phyloP scores from a whole-genome alignment of 768 basidiomycete species.

The Russula foetens region DNA sequence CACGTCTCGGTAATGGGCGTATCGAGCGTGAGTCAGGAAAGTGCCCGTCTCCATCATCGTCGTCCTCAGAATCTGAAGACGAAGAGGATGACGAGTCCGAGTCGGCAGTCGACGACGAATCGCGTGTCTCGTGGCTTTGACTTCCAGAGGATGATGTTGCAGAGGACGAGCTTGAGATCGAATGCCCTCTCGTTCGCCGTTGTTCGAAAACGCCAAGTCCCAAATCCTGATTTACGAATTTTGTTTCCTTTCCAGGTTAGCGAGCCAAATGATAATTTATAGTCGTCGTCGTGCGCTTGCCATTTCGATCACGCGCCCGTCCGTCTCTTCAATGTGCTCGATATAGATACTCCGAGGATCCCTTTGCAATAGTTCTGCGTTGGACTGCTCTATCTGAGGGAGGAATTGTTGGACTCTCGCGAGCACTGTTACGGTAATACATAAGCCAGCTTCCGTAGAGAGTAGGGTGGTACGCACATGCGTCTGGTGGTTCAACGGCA shows the following conservation, averaged over 20 bases:
- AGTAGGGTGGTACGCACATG: conserved; percentile 11
- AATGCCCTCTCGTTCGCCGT: conserved; percentile 5
- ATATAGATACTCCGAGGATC: conserved; percentile 61
- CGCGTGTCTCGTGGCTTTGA: not conserved
- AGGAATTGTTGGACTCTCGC: too few relatives aligned
- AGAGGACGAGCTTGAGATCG: conserved; percentile 17
- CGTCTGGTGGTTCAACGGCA: conserved; percentile 19
- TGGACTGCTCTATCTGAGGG: too few relatives aligned
- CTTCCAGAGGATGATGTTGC: not conserved
- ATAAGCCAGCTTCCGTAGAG: not conserved
- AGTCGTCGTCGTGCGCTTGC: conserved; percentile 23
- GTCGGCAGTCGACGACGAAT: not conserved
- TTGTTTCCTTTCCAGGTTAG: not conserved
- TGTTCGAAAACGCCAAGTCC: conserved; percentile 24
- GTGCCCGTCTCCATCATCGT: not conserved
- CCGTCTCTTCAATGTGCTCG: conserved; percentile 46
- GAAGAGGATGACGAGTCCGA: not conserved
- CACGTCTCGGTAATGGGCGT: not conserved
- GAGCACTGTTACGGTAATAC: conserved; percentile 39
- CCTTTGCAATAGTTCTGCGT: too few relatives aligned
- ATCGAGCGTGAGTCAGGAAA: not conserved
- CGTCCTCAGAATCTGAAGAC: not conserved
- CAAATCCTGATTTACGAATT: conserved; percentile 16
- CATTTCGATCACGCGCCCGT: conserved; percentile 58
- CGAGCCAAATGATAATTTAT: not conserved